phyloP scores from a whole-genome alignment of 179 eudicot genomes.

The Beta lomatogona region DNA sequence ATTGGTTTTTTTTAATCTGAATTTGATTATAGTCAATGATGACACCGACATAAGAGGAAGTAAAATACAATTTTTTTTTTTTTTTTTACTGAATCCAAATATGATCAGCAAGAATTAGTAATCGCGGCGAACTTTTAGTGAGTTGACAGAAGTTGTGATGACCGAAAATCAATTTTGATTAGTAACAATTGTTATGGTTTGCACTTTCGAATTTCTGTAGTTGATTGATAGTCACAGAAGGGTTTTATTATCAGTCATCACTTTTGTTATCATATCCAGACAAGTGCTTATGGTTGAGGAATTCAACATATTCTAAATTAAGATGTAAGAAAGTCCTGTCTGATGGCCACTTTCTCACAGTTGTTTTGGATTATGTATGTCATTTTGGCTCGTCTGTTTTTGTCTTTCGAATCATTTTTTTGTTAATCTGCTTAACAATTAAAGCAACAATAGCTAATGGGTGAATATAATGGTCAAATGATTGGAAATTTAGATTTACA shows the following conservation, averaged over 20 bases:
- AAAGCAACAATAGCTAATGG: neutral
- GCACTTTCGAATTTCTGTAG: neutral
- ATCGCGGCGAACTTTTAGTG: no score
- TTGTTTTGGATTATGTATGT: neutral
- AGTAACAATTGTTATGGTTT: no score
- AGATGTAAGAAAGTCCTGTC: neutral
- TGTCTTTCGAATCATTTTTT: neutral
- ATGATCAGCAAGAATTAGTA: no score
- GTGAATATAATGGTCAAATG: neutral
- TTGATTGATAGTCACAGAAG: neutral
- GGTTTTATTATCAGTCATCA: neutral
- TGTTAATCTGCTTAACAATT: neutral
- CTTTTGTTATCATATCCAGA: neutral
- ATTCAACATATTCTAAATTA: neutral
- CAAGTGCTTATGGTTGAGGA: neutral
- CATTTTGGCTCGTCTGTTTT: neutral
- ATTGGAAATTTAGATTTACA: slow-evolving; percentile 2
- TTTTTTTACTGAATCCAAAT: no score
- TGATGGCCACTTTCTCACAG: neutral
- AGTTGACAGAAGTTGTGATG: no score
- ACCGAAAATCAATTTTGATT: no score
- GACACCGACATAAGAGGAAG: no score
- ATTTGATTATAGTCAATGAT: no score
- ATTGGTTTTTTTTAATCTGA: no score
- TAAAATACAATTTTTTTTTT: no score